Conservation (phyloP, 2,329 filamentous ascomycete species). For the Botrytis porri region DNA sequence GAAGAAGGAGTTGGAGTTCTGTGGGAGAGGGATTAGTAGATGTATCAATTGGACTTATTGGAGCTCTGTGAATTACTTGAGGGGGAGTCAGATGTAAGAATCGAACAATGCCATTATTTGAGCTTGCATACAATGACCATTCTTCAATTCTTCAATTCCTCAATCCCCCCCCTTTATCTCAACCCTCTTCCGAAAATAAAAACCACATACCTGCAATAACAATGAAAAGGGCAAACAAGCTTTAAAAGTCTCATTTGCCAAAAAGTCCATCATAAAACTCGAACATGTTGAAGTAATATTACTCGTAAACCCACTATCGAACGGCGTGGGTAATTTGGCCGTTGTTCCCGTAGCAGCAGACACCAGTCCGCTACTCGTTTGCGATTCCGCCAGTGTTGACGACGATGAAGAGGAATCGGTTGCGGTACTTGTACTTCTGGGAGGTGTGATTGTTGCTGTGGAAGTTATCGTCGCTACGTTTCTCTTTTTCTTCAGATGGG, state of each 20-base stretch:
- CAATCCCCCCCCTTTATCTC: not conserved
- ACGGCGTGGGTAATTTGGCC: slow-evolving; percentile 58
- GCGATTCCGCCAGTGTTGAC: slow-evolving; percentile 20
- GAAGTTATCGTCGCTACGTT: slow-evolving; percentile 10
- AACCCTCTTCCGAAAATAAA: not conserved
- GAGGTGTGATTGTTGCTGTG: slow-evolving; percentile 13
- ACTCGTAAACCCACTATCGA: slow-evolving; percentile 61
- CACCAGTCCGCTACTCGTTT: slow-evolving; percentile 25
- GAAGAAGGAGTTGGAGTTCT: slow-evolving; percentile 87
- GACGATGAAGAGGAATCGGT: slow-evolving; percentile 14
- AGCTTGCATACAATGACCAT: not conserved
- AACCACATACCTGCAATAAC: slow-evolving; percentile 63
- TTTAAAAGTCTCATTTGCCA: slow-evolving; percentile 34
- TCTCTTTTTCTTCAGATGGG: not conserved
- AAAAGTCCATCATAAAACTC: slow-evolving; percentile 35
- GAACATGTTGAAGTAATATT: slow-evolving; percentile 52
- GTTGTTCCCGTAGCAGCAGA: slow-evolving; percentile 27
- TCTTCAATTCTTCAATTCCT: not conserved
- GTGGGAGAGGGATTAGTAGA: slow-evolving; percentile 14
- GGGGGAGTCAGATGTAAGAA: not conserved
- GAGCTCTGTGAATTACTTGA: not conserved
- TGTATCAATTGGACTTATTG: not conserved
- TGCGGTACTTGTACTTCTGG: not conserved
- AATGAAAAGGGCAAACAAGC: slow-evolving; percentile 80
- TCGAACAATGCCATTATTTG: not conserved